A percentile compares a stretch with the other conserved stretches of the same genome.
These are phyloP conservation scores for Calonectria ilicicola DNA, from an alignment of 2,329 filamentous ascomycete genomes.

Conservation along the genomic window DNA sequence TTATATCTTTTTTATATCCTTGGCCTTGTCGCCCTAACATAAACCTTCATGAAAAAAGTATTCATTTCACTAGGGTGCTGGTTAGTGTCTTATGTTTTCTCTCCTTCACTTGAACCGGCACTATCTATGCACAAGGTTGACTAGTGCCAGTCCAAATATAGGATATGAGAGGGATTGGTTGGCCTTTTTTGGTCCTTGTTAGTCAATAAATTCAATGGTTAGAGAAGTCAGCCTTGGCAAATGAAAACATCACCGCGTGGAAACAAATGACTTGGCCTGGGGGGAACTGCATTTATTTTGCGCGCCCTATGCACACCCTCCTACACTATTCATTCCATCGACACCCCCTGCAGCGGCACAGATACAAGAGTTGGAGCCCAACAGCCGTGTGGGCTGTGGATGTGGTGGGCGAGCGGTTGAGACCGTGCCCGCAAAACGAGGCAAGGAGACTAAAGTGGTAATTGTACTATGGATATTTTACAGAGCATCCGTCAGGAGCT, in stretches of 20 bases:
- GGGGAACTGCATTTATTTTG: slow-evolving; percentile 45
- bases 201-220: background rate
- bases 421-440: slow-evolving; percentile 26
- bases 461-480: slow-evolving; percentile 68
- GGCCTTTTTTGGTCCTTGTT: background rate
- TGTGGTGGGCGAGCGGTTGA: slow-evolving; percentile 18
- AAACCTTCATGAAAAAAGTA: no score
- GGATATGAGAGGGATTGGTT: background rate
- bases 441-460: slow-evolving; percentile 43
- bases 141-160: background rate
- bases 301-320: slow-evolving; percentile 43
- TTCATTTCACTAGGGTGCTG: no score
- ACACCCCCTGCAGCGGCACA: slow-evolving; percentile 34
- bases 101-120: background rate
- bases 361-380: slow-evolving; percentile 34
- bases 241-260: background rate
- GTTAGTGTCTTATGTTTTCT: no score
- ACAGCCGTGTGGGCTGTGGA: slow-evolving; percentile 23
- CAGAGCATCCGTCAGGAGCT: slow-evolving; percentile 95
- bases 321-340: slow-evolving; percentile 48
- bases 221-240: background rate
- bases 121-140: background rate
- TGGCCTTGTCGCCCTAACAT: no score
- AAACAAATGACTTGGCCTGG: slow-evolving; percentile 2
- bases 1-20: no score